Conservation (phyloP, 2,329 filamentous ascomycete species). For the Fusarium chlamydosporum region DNA sequence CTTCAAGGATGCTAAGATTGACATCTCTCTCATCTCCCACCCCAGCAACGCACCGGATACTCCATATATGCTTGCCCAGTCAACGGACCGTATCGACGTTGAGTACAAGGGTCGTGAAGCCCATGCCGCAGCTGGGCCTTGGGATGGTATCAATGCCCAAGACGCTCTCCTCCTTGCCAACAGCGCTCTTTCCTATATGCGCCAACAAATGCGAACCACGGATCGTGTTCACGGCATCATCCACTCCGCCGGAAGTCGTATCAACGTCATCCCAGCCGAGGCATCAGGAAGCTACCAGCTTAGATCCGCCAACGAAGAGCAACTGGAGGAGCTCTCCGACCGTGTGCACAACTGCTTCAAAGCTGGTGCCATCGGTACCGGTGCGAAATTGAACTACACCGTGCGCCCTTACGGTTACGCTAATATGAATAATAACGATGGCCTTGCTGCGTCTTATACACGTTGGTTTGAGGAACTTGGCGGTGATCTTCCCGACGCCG, state of each 20-base stretch:
- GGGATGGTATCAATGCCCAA: constrained; percentile 44
- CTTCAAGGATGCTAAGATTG: constrained; percentile 41
- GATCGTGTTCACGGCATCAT: constrained; percentile 45
- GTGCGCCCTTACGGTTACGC: constrained; percentile 51
- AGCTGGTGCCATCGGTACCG: constrained; percentile 51
- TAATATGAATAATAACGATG: constrained; percentile 52
- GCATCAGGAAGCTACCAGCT: constrained; percentile 71
- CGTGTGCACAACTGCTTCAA: constrained; percentile 50
- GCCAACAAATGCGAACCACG: constrained; percentile 40
- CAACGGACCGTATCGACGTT: constrained; percentile 40
- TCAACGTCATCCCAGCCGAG: constrained; percentile 57
- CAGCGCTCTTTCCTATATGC: constrained; percentile 36
- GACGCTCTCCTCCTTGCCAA: constrained; percentile 45
- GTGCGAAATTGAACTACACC: constrained; percentile 56
- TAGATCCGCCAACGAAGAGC: constrained; percentile 61
- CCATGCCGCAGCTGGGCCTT: constrained; percentile 39
- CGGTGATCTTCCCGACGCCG: constrained; percentile 44
- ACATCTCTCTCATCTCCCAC: constrained; percentile 45
- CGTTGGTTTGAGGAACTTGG: constrained; percentile 46
- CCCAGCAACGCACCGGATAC: constrained; percentile 33
- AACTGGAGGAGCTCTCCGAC: constrained; percentile 43
- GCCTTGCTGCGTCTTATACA: constrained; percentile 46
- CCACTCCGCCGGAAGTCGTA: constrained; percentile 34
- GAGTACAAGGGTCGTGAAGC: constrained; percentile 35
- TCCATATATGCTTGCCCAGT: constrained; percentile 35